Base-by-base conservation (phyloP, 352 stramenopile genomes). In the Phytopythium aichiense region DNA sequence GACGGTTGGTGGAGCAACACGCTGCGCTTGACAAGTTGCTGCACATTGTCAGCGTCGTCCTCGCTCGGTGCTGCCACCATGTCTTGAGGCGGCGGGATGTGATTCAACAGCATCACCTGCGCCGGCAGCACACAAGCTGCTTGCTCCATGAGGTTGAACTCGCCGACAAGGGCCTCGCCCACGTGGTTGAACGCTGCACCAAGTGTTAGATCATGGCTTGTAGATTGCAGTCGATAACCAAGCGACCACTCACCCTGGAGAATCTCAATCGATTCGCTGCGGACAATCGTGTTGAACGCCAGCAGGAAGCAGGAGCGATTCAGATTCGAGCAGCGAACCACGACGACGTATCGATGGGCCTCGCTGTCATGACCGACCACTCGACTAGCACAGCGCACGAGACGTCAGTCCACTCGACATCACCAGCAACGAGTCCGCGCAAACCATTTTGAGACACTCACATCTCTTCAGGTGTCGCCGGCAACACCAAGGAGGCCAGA, bases 231-330 rank as follows among this genome's bases (percentile, higher is more conserved):
- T 1, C 35, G 35, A 40, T 15, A 31, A 31, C 28, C 28, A 31
- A 25, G 9, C 50, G 22, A 25, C 11, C 23, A 56, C 73, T 63
- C 62, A 84, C 77, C 74, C 49, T 84, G 61, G 20, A 87, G 64
- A 18, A 85, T 67, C 50, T 66, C 62, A 61, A 87, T 77, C 3
- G 71, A 71, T 11, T 64, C 53, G 16, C 71, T 63, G 16, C 69
- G 38, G 13, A 59, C 40, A 4, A n/a, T 59, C n/a, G 71, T 63
- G 43, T 64, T 73, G 65, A 91, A 76, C 9, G 60, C 68, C 5
- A 91, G 49, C 38, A 91, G 52, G 52, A 80, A 84, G 52, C 84
- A 84, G 13, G 74, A 87, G 2, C 70, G 66, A 6, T 77, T 68
- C 15, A 43, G 45, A 52, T 89, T 74, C 2, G 64, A 66, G 60